Evolutionary conservation across 2,329 filamentous ascomycete genomes (phyloP), one percentile per base, ranked within the genome.

Genomic region (Botryotinia convoluta): DNA sequence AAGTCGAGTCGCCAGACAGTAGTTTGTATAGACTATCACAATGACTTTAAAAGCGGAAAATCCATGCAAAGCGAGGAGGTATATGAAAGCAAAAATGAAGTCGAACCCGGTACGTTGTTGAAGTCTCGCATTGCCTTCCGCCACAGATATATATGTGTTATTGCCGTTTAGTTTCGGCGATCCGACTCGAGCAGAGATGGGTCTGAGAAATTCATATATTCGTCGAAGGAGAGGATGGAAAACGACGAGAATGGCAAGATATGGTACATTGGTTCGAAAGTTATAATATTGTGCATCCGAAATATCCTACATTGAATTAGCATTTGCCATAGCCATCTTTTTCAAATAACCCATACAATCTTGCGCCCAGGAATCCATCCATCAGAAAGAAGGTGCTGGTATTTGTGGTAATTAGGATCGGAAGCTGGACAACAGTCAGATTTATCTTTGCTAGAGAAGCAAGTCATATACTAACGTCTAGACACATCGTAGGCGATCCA

Each of bases 311-410:
- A 26, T 54, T 7, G 14, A 72, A 74, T 78, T 68, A 79, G 74
- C 74, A 72, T 62, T 20, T 63, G 35, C 26, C 35, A 12, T 54
- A 2, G 60, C 44, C 29, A 4, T 48, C 3, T 60, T 37, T 57
- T 42, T 18, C 26, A 26, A 22, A 14, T 2, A 29, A 39, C 20
- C 29, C 89, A 79, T 86, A 94, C 92, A 75, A 98, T 93, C 87
- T 93, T 93, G 74, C 95, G 92, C 39, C 95, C 95, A 12, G 92
- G 92, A 73, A 99, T 92, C 96, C 96, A 99, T 77, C 96, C 97
- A 14, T 90, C 87, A 3, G 90, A 90, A 26, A 99, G 87, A 57
- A 91, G 85, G 74, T 85, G 85, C 75, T 91, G 87, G 80, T 91
- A 98, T 77, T 91, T 92, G 74, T 86, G 81, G 81, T 96, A 99